These are phyloP conservation scores for Chenopodium album DNA, from an alignment of 148 eudicot species.

Conservation along the genomic window DNA sequence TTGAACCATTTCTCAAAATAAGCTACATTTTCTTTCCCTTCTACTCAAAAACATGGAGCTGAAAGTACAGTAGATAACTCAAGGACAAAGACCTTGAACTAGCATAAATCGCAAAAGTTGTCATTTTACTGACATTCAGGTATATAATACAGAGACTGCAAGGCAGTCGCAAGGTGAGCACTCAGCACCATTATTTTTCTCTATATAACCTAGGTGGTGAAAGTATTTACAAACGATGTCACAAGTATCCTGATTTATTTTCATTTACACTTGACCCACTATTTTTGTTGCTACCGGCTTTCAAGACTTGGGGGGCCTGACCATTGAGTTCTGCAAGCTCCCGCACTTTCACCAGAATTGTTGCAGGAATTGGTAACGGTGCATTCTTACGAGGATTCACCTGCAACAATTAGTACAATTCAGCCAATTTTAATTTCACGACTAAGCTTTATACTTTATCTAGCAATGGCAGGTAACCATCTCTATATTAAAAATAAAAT, in stretches of 20 bases:
- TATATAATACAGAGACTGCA: slow-evolving; percentile 5
- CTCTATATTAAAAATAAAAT: not conserved
- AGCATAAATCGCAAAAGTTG: slow-evolving; percentile 1
- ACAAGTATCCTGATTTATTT: slow-evolving; percentile 36
- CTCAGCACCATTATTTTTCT: slow-evolving; percentile 18
- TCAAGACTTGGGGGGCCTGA: slow-evolving; percentile 49
- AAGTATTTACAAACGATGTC: slow-evolving; percentile 18
- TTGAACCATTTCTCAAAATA: not conserved
- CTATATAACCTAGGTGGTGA: slow-evolving; percentile 9
- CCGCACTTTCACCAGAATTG: slow-evolving; percentile 71
- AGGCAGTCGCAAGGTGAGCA: not conserved
- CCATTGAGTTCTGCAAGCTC: slow-evolving; percentile 87
- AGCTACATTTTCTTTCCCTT: not conserved
- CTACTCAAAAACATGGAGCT: slow-evolving; percentile 10
- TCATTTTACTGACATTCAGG: not conserved
- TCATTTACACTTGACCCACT: slow-evolving; percentile 46
- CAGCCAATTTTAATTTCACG: not conserved
- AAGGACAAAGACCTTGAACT: not conserved
- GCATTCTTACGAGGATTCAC: slow-evolving; percentile 52
- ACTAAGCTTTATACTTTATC: not conserved
- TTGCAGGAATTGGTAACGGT: slow-evolving; percentile 64
- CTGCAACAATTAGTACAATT: slow-evolving; percentile 31
- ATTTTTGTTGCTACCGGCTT: slow-evolving; percentile 36
- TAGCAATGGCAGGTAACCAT: not conserved
- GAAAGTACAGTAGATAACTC: not conserved